A percentile compares a stretch with the other conserved stretches of the same genome.
Conservation (phyloP, 176 grass and related monocot genomes). For the Carex myosuroides region DNA sequence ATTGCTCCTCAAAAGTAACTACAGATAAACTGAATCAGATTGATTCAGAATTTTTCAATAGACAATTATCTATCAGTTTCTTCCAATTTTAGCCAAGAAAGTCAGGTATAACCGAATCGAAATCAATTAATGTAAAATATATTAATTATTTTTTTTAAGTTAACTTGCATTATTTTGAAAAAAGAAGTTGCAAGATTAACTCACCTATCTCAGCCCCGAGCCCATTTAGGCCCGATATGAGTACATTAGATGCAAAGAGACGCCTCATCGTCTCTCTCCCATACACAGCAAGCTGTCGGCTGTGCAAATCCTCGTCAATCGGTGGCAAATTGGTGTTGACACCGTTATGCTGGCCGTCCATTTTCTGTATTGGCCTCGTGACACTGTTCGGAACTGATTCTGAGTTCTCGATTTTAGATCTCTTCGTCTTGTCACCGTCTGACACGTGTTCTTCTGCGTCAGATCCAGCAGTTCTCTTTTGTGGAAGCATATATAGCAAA, state of each 20-base stretch:
- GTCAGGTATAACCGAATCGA: background rate
- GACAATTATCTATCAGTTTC: background rate
- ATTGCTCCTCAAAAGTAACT: background rate
- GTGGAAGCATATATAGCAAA: slow-evolving; percentile 58
- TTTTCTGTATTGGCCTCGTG: background rate
- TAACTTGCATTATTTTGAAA: background rate
- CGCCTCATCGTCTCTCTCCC: slow-evolving; percentile 75
- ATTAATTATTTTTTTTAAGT: background rate
- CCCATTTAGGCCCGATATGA: slow-evolving; percentile 66
- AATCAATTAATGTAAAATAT: background rate
- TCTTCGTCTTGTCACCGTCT: slow-evolving; percentile 27
- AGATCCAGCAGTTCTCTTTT: slow-evolving; percentile 37
- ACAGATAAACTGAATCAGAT: background rate
- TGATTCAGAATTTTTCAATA: background rate
- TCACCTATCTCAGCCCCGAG: slow-evolving; percentile 80
- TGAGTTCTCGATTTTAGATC: slow-evolving; percentile 22
- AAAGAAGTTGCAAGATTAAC: background rate
- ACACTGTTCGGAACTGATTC: background rate
- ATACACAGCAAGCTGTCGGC: slow-evolving; percentile 70
- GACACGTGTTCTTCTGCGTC: slow-evolving; percentile 20
- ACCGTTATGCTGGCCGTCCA: background rate
- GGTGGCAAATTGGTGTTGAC: slow-evolving; percentile 27
- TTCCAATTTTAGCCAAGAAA: background rate
- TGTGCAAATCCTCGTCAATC: slow-evolving; percentile 87
- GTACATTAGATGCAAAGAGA: slow-evolving; percentile 60